Conservation (phyloP, 768 basidiomycete genomes). For the Termitomyces sp. region DNA sequence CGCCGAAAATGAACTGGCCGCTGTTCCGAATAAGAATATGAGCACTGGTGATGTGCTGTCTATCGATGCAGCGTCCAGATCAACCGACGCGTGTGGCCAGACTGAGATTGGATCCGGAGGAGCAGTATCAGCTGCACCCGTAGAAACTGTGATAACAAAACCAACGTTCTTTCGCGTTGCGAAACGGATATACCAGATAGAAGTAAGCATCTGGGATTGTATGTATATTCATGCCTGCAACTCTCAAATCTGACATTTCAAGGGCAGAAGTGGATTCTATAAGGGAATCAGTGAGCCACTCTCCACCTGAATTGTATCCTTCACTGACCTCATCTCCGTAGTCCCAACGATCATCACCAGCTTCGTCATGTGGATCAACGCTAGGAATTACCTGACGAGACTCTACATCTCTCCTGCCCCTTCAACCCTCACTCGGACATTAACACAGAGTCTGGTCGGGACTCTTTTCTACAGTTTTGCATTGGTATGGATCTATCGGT, state of each 20-base stretch:
- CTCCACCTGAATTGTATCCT: neutral
- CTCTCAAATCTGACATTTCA: neutral
- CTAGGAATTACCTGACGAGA: conserved; percentile 3
- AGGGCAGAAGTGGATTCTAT: conserved; percentile 18
- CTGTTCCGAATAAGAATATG: neutral
- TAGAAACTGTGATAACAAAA: conserved; percentile 4
- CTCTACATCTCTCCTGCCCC: conserved; percentile 23
- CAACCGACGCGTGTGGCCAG: neutral
- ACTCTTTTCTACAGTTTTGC: conserved; percentile 16
- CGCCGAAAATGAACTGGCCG: neutral
- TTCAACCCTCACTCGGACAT: conserved; percentile 2
- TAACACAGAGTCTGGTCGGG: conserved; percentile 8
- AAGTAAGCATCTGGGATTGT: conserved; percentile 1
- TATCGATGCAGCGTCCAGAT: neutral
- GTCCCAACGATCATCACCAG: conserved; percentile 16
- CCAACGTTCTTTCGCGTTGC: conserved; percentile 9
- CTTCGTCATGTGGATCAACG: conserved; percentile 7
- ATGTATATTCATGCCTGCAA: neutral
- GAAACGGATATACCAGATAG: conserved; percentile 16
- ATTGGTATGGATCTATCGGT: conserved; percentile 21
- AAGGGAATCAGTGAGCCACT: conserved; percentile 18
- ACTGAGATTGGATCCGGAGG: neutral
- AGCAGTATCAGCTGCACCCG: neutral
- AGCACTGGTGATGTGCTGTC: neutral
- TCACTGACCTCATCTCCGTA: conserved; percentile 1